Base-by-base conservation (phyloP, 1,139 yeast species). In the Scheffersomyces segobiensis region DNA sequence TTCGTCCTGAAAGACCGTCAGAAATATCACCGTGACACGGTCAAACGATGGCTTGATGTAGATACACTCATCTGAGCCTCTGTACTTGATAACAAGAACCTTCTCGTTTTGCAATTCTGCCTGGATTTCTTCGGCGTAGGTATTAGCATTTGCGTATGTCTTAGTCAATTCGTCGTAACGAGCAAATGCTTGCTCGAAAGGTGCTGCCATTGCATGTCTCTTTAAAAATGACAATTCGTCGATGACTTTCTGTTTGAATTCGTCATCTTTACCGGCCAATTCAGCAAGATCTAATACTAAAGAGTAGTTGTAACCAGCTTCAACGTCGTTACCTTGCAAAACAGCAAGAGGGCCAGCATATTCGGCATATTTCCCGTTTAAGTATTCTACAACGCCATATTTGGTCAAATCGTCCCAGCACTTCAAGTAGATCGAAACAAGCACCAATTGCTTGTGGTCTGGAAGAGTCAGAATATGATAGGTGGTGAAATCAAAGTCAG, bases 401-500 rank as follows among this genome's bases (percentile, higher is more conserved):
- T 83, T 84, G 56, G 71, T 77, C 67, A 92, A 80, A 67, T 91
- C 97, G 32, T 77, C 74, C 88, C 89, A 92, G 67, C 97, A 89
- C 72, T 88, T 89, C 71, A 91, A 84, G 65, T 84, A 85, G 62
- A 92, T 79, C 21, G 96, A 89, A 52, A 92, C 77, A 62, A 89
- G 78, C 60, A 92, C 76, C 71, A 84, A 78, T 52, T 86, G 76
- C 79, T 86, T 90, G 67, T 80, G 82, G 70, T 85, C 92, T 6
- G 77, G 73, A 17, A 93, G 87, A 51, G 97, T 93, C 54, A 97
- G 89, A 63, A 96, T 81, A 74, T 93, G 98, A 76, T 90, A 93
- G 42, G 96, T 91, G 59, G 97, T 96, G 77, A 93, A 93, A 74
- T 95, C 99, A 69, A 95, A 95, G 77, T 95, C 99, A 48, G 97